Base-by-base conservation (phyloP, 352 stramenopile genomes). In the Phytophthora cryptogea region DNA sequence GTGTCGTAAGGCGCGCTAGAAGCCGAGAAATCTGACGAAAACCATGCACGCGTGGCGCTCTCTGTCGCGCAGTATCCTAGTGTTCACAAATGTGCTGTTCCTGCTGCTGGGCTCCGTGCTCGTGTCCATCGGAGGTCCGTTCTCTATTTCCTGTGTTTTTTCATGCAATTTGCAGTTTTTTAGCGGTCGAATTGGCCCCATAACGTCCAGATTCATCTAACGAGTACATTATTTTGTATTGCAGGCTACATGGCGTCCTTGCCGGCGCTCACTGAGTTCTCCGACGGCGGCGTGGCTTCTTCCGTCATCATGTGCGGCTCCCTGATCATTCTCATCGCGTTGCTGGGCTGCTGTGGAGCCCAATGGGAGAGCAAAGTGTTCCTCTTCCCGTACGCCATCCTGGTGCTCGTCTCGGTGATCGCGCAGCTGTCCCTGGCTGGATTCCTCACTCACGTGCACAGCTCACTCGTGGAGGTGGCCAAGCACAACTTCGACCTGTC, bases 71-170 rank as follows among this genome's bases (percentile, higher is more conserved):
- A 88, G 83, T 54, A 80, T 94, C 46, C 71, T 94, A 46, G 84
- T 94, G 54, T 94, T 94, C 67, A 92, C 82, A n/a, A 94, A 94
- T 68, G 83, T 94, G 71, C 77, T 94, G 42, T 94, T 94, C 74
- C 67, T 94, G 49, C 65, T 91, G 32, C 68, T 94, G n/a, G 85
- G 85, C 62, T 78, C 79, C 3, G 83, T 94, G 35, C 83, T 94
- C 43, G 78, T 94, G 42, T 85, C 76, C 11, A 85, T 94, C 37
- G 85, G 85, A 63, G 83, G 83, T 93, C 46, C 20, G 78, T 32
- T 2, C 32, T 5, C 31, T n/a, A 7, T 62, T 8, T 66, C 1
- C 5, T 8, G 11, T 26, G 8, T 27, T 10, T 46, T 49, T 45
- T 56, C 37, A 59, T 52, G 56, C 53, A 39, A 26, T 30, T 28